Evolutionary conservation across 163 green algal genomes (phyloP).

Genomic region (Scenedesmus sp.): DNA sequence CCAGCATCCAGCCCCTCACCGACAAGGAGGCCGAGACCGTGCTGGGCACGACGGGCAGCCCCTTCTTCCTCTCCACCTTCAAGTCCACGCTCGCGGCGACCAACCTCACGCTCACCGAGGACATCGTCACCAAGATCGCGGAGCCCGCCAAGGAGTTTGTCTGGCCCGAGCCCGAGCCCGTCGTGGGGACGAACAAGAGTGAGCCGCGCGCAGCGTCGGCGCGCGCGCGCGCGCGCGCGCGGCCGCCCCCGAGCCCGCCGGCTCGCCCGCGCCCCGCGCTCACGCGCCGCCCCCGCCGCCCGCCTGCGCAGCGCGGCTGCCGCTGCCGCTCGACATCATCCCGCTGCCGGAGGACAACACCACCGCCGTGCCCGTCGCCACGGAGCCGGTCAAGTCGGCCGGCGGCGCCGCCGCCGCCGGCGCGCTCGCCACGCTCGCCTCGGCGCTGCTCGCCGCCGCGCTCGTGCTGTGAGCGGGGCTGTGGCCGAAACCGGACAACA

Average conservation of each 20-base stretch:
- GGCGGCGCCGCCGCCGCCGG: background rate
- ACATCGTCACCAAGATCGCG: background rate
- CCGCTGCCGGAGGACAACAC: too few relatives aligned
- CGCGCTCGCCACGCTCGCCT: background rate
- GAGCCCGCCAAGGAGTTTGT: constrained; percentile 12
- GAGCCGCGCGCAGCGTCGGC: background rate
- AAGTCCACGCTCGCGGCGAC: background rate
- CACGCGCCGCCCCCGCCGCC: too few relatives aligned
- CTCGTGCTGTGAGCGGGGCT: background rate
- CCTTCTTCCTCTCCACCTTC: constrained; percentile 18
- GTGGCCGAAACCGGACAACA: too few relatives aligned
- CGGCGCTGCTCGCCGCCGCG: background rate
- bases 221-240: too few relatives aligned
- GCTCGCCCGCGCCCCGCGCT: too few relatives aligned
- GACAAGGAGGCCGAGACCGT: constrained; percentile 15
- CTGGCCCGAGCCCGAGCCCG: background rate
- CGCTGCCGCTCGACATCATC: too few relatives aligned
- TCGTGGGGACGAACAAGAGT: background rate
- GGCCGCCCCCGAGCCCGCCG: too few relatives aligned
- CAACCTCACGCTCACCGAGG: constrained; percentile 7
- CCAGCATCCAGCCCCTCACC: constrained; percentile 38
- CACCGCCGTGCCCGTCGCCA: background rate
- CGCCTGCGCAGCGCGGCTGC: too few relatives aligned
- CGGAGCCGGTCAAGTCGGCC: background rate
- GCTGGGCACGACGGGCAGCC: constrained; percentile 1